Evolutionary conservation across 257 asterid genomes (phyloP).

Genomic region (Haberlea rhodopensis): DNA sequence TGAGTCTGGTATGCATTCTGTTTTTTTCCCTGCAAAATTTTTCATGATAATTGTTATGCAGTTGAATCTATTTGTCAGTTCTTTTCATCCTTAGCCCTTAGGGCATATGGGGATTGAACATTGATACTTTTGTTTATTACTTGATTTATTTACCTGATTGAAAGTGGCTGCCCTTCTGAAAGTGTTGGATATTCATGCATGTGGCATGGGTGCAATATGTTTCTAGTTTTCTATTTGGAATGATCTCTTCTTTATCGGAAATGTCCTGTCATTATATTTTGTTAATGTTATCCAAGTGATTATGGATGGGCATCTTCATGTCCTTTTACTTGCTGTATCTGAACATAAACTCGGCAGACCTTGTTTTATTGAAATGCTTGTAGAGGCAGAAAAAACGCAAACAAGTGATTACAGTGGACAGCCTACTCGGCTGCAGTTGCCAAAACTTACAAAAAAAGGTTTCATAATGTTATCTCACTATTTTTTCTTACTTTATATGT

Average conservation of each 20-base stretch:
- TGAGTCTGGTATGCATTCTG: not conserved
- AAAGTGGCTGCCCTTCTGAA: slow-evolving; percentile 6
- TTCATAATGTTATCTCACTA: not conserved
- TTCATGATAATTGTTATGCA: slow-evolving; percentile 1
- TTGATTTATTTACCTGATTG: slow-evolving; percentile 15
- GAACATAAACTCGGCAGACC: not conserved
- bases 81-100: slow-evolving; percentile 3
- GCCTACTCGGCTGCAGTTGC: not conserved
- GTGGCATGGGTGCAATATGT: slow-evolving; percentile 13
- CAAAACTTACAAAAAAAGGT: not conserved
- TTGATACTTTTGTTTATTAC: slow-evolving; percentile 6
- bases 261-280: not conserved
- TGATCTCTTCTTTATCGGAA: slow-evolving; percentile 12
- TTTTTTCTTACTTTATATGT: not conserved
- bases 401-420: not conserved
- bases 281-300: not conserved
- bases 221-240: slow-evolving; percentile 17
- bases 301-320: slow-evolving; percentile 4
- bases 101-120: not conserved
- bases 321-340: not conserved
- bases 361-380: not conserved
- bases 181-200: slow-evolving; percentile 17
- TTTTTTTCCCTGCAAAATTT: not conserved
- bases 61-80: not conserved
- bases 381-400: not conserved